These are phyloP conservation scores for Leptographium radiaticola DNA, from an alignment of 2,329 filamentous ascomycete species.

Conservation along the genomic window DNA sequence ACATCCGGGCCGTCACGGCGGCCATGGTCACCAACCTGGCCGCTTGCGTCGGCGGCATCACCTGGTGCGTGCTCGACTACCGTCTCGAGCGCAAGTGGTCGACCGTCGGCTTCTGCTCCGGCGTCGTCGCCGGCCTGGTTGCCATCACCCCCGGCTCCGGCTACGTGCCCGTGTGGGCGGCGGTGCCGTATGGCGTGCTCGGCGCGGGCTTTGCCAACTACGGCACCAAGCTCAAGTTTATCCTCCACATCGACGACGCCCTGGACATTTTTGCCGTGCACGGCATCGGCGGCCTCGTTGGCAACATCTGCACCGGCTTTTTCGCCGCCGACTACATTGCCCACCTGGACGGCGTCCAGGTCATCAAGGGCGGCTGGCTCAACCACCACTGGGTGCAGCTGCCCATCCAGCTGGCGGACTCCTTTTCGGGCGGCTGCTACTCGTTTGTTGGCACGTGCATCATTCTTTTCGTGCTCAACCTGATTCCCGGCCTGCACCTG, in stretches of 20 bases:
- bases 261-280: conserved; percentile 84
- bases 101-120: conserved; percentile 85
- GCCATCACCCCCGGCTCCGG: conserved; percentile 79
- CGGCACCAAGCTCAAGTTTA: conserved; percentile 81
- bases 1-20: conserved; percentile 76
- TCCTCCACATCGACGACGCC: conserved; percentile 68
- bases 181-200: conserved; percentile 64
- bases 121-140: conserved; percentile 76
- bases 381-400: conserved; percentile 77
- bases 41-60: conserved; percentile 72
- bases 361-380: conserved; percentile 66
- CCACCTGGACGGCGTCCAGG: conserved; percentile 56
- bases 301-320: conserved; percentile 67
- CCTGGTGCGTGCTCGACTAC: conserved; percentile 83
- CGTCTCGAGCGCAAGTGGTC: conserved; percentile 84
- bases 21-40: conserved; percentile 76
- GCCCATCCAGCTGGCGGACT: conserved; percentile 74
- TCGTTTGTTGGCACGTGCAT: conserved; percentile 66
- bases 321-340: conserved; percentile 81
- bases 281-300: conserved; percentile 63
- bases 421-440: conserved; percentile 60
- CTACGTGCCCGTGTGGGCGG: conserved; percentile 74
- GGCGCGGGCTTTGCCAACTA: conserved; percentile 76
- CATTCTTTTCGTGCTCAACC: conserved; percentile 69
- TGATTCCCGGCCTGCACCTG: conserved; percentile 62